Evolutionary conservation across 139 green algal species (phyloP).

Genomic region (Haematococcus sp.): DNA sequence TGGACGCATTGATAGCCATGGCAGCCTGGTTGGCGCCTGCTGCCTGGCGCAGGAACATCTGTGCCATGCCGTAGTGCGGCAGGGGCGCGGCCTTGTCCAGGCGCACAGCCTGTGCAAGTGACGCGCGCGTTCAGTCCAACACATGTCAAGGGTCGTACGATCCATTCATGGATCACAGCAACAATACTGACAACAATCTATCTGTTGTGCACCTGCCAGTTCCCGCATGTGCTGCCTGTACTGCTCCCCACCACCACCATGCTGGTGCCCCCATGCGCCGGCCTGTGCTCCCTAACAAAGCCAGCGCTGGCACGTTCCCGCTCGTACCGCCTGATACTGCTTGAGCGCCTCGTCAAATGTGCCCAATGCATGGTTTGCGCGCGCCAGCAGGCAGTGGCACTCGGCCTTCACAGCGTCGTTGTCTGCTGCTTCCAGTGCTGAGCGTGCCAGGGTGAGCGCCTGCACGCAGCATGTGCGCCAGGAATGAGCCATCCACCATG

Average conservation of each 20-base stretch:
- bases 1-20: slow-evolving; percentile 53
- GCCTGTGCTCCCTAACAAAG: too few relatives aligned
- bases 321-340: slow-evolving; percentile 30
- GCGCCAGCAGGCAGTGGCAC: slow-evolving; percentile 46
- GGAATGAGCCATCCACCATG: background rate
- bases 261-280: too few relatives aligned
- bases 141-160: too few relatives aligned
- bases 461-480: slow-evolving; percentile 18
- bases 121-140: too few relatives aligned
- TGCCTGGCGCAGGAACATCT: slow-evolving; percentile 54
- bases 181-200: too few relatives aligned
- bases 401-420: slow-evolving; percentile 41
- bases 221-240: background rate
- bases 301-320: too few relatives aligned
- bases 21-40: too few relatives aligned
- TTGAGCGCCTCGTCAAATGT: slow-evolving; percentile 21
- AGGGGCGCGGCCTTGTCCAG: slow-evolving; percentile 55
- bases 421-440: slow-evolving; percentile 51
- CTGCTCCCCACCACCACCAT: background rate
- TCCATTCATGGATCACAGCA: too few relatives aligned
- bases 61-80: slow-evolving; percentile 64
- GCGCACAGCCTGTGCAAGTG: slow-evolving; percentile 46
- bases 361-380: slow-evolving; percentile 51
- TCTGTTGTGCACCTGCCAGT: too few relatives aligned
- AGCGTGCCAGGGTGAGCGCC: slow-evolving; percentile 47